Evolutionary conservation across 352 stramenopile genomes (phyloP), one percentile per base, ranked within the genome.

Genomic region (Pythium periplocum): DNA sequence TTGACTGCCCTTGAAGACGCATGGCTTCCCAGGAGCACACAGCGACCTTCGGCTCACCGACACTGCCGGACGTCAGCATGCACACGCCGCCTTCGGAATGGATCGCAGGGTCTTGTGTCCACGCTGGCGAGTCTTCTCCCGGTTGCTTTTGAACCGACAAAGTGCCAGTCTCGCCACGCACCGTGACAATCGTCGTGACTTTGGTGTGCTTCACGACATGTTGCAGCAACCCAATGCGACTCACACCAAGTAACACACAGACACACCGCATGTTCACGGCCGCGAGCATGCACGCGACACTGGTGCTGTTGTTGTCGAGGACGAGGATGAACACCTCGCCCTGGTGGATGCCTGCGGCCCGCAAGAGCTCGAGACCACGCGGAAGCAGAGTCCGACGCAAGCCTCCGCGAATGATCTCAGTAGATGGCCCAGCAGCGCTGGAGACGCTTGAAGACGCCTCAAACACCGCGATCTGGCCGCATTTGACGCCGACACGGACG

Each of bases 61-160:
- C 76, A 52, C 81, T 95, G 2, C 85, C 85, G 3, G 85, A 95
- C 32, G 85, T 95, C 43, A 95, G 75, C 68, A 95, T 78, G 40
- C 85, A 78, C 31, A 93, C 77, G 26, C 72, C 78, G 5, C 59
- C 68, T 5, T 56, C 59, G 2, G 32, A 30, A 1, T 47, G 17
- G 10, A 88, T 61, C 9, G 64, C 66, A 0, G 51, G 6, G 1
- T 80, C 58, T 31, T 54, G 11, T 1, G 79, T 53, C 82, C 82
- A 92, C 39, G 49, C 30, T 0, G 48, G 37, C 0, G 50, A 5
- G 2, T 41, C 33, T 32, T 17, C 8, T 61, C 34, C 66, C 26
- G 45, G 44, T 40, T 67, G 45, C 30, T 64, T 47, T 32, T 67
- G 47, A n/a, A 66, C 45, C 11, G 49, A 39, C 12, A 77, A 66